These are phyloP conservation scores for Polygonum maritimum DNA, from an alignment of 148 eudicot genomes.

Conservation along the genomic window DNA sequence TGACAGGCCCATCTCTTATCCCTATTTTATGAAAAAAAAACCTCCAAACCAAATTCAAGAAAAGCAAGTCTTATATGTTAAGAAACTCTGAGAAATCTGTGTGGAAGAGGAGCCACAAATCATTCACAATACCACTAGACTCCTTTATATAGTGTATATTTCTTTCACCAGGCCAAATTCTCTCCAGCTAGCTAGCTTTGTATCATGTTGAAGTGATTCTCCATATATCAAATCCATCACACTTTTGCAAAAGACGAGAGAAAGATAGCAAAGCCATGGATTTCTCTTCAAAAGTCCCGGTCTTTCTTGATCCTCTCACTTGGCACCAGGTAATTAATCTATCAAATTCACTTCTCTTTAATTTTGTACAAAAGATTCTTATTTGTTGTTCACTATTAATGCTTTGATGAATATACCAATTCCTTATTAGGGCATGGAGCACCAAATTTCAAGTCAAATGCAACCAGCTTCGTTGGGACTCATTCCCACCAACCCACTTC, in stretches of 20 bases:
- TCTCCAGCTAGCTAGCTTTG: background rate
- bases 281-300: background rate
- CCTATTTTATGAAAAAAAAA: background rate
- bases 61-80: background rate
- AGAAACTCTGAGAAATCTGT: background rate
- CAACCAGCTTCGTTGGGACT: background rate
- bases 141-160: background rate
- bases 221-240: background rate
- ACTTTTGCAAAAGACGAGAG: background rate
- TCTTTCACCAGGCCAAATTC: background rate
- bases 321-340: background rate
- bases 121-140: background rate
- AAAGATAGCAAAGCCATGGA: background rate
- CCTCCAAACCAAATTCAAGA: background rate
- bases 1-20: background rate
- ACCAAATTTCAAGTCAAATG: background rate
- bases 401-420: background rate
- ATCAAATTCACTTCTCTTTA: background rate
- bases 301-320: slow-evolving; percentile 4
- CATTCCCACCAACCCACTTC: background rate
- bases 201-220: background rate
- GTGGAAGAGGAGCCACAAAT: background rate
- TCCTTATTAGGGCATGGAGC: background rate
- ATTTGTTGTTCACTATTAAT: background rate
- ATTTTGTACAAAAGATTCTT: background rate